Evolutionary conservation across 2,329 filamentous ascomycete species (phyloP).

Genomic region (Thelonectria olida): DNA sequence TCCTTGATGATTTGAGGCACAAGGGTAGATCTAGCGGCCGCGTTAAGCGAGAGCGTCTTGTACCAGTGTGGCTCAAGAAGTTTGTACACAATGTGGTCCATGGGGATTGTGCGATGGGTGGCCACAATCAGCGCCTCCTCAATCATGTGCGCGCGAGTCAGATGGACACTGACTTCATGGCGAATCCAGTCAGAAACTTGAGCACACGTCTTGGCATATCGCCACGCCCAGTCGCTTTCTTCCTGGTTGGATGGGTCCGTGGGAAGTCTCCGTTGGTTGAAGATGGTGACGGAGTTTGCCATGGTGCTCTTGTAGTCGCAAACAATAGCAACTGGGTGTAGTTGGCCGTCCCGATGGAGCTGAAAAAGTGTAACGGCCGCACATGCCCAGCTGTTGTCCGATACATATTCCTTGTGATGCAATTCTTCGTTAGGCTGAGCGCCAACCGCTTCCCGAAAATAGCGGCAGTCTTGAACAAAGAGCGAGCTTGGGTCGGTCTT

Average conservation of each 20-base stretch:
- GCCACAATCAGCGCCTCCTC: slow-evolving; percentile 60
- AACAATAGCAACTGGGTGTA: slow-evolving; percentile 59
- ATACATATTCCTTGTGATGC: slow-evolving; percentile 38
- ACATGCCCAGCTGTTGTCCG: slow-evolving; percentile 46
- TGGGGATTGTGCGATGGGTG: slow-evolving; percentile 52
- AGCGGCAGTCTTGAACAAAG: slow-evolving; percentile 55
- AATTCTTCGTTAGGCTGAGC: slow-evolving; percentile 39
- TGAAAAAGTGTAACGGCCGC: slow-evolving; percentile 55
- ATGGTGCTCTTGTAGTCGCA: slow-evolving; percentile 56
- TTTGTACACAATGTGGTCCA: slow-evolving; percentile 54
- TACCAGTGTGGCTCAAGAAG: slow-evolving; percentile 59
- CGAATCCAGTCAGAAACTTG: slow-evolving; percentile 59
- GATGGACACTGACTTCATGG: slow-evolving; percentile 58
- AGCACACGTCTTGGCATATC: slow-evolving; percentile 61
- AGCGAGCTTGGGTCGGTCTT: slow-evolving; percentile 44
- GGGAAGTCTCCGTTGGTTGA: slow-evolving; percentile 54
- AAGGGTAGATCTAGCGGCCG: slow-evolving; percentile 53
- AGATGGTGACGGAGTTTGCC: slow-evolving; percentile 57
- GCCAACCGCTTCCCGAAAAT: slow-evolving; percentile 51
- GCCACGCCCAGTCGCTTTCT: slow-evolving; percentile 57
- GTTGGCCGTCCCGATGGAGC: slow-evolving; percentile 52
- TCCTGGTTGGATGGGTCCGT: slow-evolving; percentile 37
- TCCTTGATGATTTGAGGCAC: slow-evolving; percentile 55
- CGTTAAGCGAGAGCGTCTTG: slow-evolving; percentile 60
- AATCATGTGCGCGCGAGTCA: slow-evolving; percentile 55